phyloP scores from a whole-genome alignment of 2,329 filamentous ascomycete genomes.

The Neopestalotiopsis sp. region DNA sequence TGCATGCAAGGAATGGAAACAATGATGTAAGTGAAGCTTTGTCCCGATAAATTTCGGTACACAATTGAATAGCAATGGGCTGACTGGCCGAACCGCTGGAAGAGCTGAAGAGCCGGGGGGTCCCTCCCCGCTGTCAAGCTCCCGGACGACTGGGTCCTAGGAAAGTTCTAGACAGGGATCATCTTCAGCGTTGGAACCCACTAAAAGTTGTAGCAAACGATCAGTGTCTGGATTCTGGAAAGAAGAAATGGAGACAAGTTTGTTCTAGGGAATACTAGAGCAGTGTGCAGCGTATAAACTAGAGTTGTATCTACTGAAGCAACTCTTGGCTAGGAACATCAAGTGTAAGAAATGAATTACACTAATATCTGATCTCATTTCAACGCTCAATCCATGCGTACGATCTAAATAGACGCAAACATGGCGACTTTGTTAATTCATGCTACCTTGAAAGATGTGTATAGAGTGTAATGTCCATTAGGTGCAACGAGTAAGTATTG shows the following conservation, averaged over 20 bases:
- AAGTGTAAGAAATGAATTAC: too few relatives aligned
- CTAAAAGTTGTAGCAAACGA: background rate
- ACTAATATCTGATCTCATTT: too few relatives aligned
- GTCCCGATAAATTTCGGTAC: background rate
- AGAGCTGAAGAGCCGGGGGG: background rate
- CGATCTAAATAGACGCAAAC: too few relatives aligned
- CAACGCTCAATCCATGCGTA: too few relatives aligned
- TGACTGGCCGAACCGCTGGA: background rate
- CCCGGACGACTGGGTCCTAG: constrained; percentile 7
- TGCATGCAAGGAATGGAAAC: background rate
- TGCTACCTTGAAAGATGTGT: too few relatives aligned
- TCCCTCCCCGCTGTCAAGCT: constrained; percentile 9
- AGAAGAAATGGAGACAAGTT: background rate
- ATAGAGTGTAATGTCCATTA: too few relatives aligned
- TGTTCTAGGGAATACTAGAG: too few relatives aligned
- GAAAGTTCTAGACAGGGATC: background rate
- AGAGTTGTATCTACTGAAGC: too few relatives aligned
- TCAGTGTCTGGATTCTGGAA: background rate
- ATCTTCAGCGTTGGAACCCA: constrained; percentile 2
- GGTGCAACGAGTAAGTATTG: too few relatives aligned
- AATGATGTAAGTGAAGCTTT: constrained; percentile 19
- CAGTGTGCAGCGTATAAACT: too few relatives aligned
- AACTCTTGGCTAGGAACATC: too few relatives aligned
- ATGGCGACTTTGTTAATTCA: too few relatives aligned
- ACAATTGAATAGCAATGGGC: background rate